These are phyloP conservation scores for Cutaneotrichosporon sp. DNA, from an alignment of 1,284 basidiomycete species.

Conservation along the genomic window DNA sequence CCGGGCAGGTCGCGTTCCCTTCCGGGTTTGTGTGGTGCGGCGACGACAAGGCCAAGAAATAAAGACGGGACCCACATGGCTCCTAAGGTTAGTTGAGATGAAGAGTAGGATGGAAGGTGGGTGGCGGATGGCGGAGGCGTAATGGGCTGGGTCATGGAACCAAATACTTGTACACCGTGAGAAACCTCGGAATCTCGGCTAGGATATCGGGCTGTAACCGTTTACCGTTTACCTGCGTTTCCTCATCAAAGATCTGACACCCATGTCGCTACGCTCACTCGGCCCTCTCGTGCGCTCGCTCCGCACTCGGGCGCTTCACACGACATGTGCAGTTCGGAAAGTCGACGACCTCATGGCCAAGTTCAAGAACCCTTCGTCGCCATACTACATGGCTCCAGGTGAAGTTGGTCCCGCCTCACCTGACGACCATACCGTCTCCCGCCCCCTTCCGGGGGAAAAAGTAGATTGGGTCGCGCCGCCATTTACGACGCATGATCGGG, in stretches of 20 bases:
- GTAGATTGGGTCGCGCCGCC: constrained; percentile 12
- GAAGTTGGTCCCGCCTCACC: constrained; percentile 42
- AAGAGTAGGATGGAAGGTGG: neutral
- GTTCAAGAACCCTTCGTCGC: constrained; percentile 43
- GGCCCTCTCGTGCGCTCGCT: neutral
- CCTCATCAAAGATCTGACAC: too few relatives aligned
- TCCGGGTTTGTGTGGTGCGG: neutral
- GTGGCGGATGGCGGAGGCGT: neutral
- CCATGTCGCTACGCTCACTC: neutral
- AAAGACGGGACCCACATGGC: neutral
- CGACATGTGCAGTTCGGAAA: neutral
- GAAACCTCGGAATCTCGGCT: neutral
- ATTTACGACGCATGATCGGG: constrained; percentile 2
- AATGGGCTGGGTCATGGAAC: neutral
- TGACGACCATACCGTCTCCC: constrained; percentile 40
- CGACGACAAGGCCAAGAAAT: neutral
- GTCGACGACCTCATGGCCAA: constrained; percentile 35
- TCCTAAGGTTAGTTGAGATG: neutral
- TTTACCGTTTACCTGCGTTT: too few relatives aligned
- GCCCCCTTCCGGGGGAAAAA: constrained; percentile 21
- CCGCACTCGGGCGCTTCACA: neutral
- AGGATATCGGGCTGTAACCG: too few relatives aligned
- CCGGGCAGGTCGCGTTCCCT: constrained; percentile 8
- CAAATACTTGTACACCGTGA: neutral
- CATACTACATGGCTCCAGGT: constrained; percentile 45